Evolutionary conservation across 208 protist species (phyloP).

Genomic region (Acanthamoeba sp.): DNA sequence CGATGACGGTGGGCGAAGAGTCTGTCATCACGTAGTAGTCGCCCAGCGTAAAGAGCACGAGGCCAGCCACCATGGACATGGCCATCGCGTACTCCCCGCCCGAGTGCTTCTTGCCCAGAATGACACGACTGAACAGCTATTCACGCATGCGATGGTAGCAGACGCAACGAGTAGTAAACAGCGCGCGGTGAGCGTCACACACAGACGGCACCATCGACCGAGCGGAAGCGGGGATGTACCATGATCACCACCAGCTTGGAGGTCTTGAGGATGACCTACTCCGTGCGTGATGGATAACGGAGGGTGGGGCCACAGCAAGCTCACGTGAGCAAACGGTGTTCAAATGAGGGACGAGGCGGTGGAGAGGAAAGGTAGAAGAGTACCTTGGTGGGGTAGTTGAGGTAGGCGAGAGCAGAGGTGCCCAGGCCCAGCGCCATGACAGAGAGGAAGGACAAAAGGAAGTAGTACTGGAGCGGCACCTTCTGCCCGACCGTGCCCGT

Average conservation of each 20-base stretch:
- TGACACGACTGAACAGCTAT: background rate
- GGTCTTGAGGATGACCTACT: conserved; percentile 18
- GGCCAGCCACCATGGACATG: conserved; percentile 2
- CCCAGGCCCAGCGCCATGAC: conserved; percentile 22
- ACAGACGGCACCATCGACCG: no score
- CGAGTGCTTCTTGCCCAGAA: background rate
- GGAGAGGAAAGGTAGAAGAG: background rate
- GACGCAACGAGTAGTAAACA: background rate
- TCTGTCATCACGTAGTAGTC: background rate
- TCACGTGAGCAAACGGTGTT: no score
- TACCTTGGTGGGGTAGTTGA: conserved; percentile 58
- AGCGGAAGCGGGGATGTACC: background rate
- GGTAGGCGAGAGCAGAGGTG: conserved; percentile 18
- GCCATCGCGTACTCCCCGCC: background rate
- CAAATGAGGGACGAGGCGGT: no score
- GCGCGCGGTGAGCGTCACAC: no score
- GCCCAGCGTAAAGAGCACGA: conserved; percentile 25
- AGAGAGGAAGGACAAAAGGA: conserved; percentile 41
- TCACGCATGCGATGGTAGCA: background rate
- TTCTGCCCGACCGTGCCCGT: background rate
- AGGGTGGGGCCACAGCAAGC: no score
- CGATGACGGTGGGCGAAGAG: background rate
- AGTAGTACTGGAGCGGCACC: conserved; percentile 17
- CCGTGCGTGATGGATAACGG: no score
- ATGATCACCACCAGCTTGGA: conserved; percentile 53